Base-by-base conservation (phyloP, 352 stramenopile species). In the Achlya hypogyna region DNA sequence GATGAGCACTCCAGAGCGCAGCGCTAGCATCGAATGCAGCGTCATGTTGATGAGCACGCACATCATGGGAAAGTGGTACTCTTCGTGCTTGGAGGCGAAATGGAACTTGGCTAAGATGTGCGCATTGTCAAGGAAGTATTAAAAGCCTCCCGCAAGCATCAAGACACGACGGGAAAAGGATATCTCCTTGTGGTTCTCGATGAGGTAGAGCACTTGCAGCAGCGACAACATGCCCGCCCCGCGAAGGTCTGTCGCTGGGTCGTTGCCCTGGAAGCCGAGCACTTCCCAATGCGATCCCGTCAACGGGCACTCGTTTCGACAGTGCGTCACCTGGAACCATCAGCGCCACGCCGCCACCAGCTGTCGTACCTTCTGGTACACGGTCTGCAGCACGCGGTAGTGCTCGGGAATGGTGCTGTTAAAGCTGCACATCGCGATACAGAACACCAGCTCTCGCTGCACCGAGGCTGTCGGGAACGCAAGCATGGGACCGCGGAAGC, bases 241-340 rank as follows among this genome's bases (percentile, higher is more conserved):
- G 28, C 88, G 83, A 25, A 97, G 72, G 65, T 97, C 89, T 0
- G 87, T 97, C 1, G 87, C 78, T 5, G 89, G 89, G 63, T 97
- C 88, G 6, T 54, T 79, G 27, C 88, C 89, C 65, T 96, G 89
- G 63, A 97, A 97, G 18, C 89, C 89, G 31, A 97, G 83, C 9
- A 77, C 73, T 68, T 96, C 87, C 89, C 88, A 96, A 66, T 96
- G 86, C 16, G 69, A 65, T 18, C 86, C 86, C 3, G 79, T 79
- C 10, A 88, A 75, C 20, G 75, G 63, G 31, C 85, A 74, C 14
- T 84, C 75, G 12, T 68, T 65, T 12, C 62, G 28, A 0, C 23
- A 75, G 52, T 69, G 73, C 8, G 69, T 65, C 52, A 70, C 3
- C 56, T 63, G 27, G 23, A 27, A 47, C 8, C 18, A 65, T 64